Percentiles rank a stretch among this genome's conserved stretches.
These are phyloP conservation scores for Epichloe uncinata DNA, from an alignment of 2,329 filamentous ascomycete species.

Conservation along the genomic window DNA sequence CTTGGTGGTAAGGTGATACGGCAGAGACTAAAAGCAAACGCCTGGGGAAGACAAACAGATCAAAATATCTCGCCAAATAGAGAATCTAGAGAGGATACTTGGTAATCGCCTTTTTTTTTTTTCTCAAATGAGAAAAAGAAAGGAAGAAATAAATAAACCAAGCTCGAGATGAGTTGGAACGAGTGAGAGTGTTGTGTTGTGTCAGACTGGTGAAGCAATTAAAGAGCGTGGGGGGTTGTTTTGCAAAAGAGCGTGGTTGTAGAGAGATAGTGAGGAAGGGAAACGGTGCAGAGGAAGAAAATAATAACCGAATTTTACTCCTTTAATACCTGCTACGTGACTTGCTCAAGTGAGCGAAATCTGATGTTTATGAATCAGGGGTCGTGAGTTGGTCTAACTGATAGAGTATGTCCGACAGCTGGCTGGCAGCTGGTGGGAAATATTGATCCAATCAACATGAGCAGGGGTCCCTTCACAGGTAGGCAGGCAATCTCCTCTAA, in stretches of 20 bases:
- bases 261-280: no score
- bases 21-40: neutral
- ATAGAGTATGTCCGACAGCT: constrained; percentile 4
- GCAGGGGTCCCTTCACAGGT: neutral
- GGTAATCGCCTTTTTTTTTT: neutral
- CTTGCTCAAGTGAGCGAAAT: constrained; percentile 1
- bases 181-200: neutral
- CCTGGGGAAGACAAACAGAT: neutral
- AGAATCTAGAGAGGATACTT: neutral
- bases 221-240: neutral
- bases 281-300: no score
- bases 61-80: neutral
- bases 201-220: neutral
- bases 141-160: neutral
- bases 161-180: neutral
- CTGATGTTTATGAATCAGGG: constrained; percentile 2
- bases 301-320: neutral
- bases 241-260: neutral
- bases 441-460: neutral
- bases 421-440: constrained; percentile 2
- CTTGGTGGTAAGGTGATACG: constrained; percentile 1
- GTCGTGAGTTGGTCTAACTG: neutral
- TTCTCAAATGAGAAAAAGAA: neutral
- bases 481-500: neutral
- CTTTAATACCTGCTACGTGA: neutral